Evolutionary conservation across 208 protist genomes (phyloP).

Genomic region (Trypanosoma cruzi): DNA sequence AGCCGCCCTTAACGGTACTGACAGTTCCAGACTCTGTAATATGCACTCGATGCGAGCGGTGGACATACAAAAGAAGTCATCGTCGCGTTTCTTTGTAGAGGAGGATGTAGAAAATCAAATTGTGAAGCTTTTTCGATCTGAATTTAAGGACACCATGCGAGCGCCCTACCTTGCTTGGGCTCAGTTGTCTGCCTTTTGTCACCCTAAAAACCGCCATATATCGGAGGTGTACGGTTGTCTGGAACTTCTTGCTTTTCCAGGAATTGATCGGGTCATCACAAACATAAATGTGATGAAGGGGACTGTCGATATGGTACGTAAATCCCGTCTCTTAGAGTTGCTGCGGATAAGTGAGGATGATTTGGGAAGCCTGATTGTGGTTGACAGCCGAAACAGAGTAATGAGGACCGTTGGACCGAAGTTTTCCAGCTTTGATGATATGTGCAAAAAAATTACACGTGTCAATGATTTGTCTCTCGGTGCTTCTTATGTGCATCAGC

Average conservation of each 20-base stretch:
- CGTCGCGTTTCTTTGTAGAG: constrained; percentile 70
- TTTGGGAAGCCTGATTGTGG: constrained; percentile 25
- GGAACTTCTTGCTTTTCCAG: constrained; percentile 86
- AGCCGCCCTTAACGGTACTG: constrained; percentile 17
- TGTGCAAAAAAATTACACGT: constrained; percentile 32
- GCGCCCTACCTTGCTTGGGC: constrained; percentile 88
- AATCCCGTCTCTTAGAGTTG: constrained; percentile 45
- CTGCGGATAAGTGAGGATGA: constrained; percentile 37
- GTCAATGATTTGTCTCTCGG: constrained; percentile 23
- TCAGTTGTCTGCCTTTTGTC: constrained; percentile 81
- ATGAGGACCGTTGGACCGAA: constrained; percentile 25
- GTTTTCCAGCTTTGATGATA: constrained; percentile 30
- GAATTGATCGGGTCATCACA: constrained; percentile 83
- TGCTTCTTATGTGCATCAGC: constrained; percentile 12
- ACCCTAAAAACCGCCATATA: constrained; percentile 38
- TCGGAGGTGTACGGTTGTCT: constrained; percentile 82
- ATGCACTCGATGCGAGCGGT: constrained; percentile 10
- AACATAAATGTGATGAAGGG: constrained; percentile 60
- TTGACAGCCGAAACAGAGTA: constrained; percentile 27
- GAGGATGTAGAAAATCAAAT: constrained; percentile 83
- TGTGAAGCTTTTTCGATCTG: constrained; percentile 53
- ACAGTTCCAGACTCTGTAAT: constrained; percentile 23
- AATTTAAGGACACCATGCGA: constrained; percentile 62
- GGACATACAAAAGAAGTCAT: constrained; percentile 43
- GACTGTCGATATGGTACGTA: constrained; percentile 73